Evolutionary conservation across 345 rosid genomes (phyloP), one percentile per base, ranked within the genome.

Genomic region (Salix brachista): DNA sequence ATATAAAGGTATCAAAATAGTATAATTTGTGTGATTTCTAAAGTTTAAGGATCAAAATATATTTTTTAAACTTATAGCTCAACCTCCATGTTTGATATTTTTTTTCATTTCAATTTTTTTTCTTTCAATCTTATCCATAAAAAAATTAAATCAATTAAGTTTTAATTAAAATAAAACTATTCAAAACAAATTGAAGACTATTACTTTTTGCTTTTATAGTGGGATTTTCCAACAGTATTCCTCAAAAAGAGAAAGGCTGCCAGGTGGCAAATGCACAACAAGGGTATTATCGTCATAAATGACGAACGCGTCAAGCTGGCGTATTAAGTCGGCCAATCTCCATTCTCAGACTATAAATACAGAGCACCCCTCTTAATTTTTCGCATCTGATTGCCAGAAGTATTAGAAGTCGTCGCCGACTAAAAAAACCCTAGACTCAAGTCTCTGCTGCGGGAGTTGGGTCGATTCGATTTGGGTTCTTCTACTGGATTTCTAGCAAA

Each of bases 261-360:
- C 14, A 42, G 46, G 46, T 42, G 25, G 6, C 28, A 4, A 42
- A 12, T 19, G 23, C 23, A 54, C 21, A 16, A 6, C 4, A 65
- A 75, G 78, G 72, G 78, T 14, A 75, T 21, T 75, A 36, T 23
- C 64, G 78, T 46, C 5, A 65, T 32, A 50, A 10, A 28, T 1
- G 3, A 69, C 13, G 16, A 52, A 52, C 2, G 12, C 18, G 19
- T 12, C 10, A 44, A 42, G 34, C 23, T 48, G 16, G 23, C 34
- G 8, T 46, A 61, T 69, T 14, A 74, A 58, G n/a, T 46, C 3
- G 44, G 65, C 41, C 23, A 70, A 48, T 71, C 61, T 36, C 26
- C 7, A 37, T 48, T 16, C 23, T 18, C 21, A 32, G 32, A 12
- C 78, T 67, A 48, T 67, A 67, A 67, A 75, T 19, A 75, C 8